Evolutionary conservation across 371 early-diverging fungal species (phyloP), one percentile per base, ranked within the genome.

Genomic region (Mortierella sp.): DNA sequence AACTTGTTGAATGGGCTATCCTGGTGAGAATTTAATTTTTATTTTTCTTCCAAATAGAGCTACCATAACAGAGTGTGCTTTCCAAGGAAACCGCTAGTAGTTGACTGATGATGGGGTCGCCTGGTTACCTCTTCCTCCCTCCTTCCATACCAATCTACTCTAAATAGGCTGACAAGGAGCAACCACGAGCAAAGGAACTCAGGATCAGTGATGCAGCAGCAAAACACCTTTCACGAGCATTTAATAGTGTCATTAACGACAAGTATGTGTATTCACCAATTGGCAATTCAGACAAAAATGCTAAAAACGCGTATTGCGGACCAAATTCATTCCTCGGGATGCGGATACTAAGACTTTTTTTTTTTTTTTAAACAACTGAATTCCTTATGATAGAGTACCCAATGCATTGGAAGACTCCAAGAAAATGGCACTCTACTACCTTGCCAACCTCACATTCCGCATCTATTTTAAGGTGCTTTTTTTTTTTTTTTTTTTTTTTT

Each of bases 371-470:
- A n/a, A n/a, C n/a, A n/a, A n/a, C n/a, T n/a, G n/a, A n/a, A n/a
- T 30, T 2, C 15, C 14, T 14, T 29, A 11, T 26, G 3, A 19
- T 14, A 74, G 74, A 45, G 51, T 55, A 6, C n/a, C 53, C 1
- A 64, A 70, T 18, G 72, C 82, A 12, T 64, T 84, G 15, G 81
- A 84, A 37, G 64, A 65, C 15, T 86, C 89, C 0, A 89, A 89
- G 60, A 81, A 83, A 28, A 74, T 74, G 50, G 86, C 86, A 0
- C 85, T 89, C 1, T 83, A 84, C 19, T 83, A 84, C 51, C 58
- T 88, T 12, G 86, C 88, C 9, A 89, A 89, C 55, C 82, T 86
- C 12, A 84, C 84, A 5, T 86, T 89, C 48, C 85, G 84, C 52
- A 80, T 85, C 0, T 88, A 89, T 50, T 88, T 88, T 46, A 85